phyloP scores from a whole-genome alignment of 2,329 filamentous ascomycete genomes.

The Helicocarpus griseus region DNA sequence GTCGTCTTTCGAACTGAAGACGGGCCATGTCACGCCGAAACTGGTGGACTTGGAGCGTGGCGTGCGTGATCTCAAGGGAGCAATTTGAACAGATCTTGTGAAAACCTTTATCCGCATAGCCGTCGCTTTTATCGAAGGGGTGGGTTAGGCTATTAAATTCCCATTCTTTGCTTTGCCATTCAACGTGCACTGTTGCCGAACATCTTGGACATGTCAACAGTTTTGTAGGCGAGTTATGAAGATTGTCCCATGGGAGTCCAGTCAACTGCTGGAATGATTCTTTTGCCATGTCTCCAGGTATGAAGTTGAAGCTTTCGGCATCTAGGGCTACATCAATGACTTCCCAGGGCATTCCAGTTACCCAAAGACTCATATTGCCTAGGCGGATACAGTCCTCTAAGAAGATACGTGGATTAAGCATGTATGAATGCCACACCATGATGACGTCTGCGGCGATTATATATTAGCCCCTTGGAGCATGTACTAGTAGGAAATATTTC shows the following conservation, averaged over 20 bases:
- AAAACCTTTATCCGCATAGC: slow-evolving; percentile 40
- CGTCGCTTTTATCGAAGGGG: slow-evolving; percentile 18
- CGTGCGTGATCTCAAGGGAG: slow-evolving; percentile 41
- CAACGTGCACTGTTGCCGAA: slow-evolving; percentile 30
- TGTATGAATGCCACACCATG: slow-evolving; percentile 72
- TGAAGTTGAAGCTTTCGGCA: slow-evolving; percentile 47
- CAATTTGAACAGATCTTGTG: slow-evolving; percentile 43
- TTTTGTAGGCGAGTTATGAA: slow-evolving; percentile 42
- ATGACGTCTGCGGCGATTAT: slow-evolving; percentile 50
- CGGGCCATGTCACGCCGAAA: slow-evolving; percentile 49
- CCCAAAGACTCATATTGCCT: slow-evolving; percentile 49
- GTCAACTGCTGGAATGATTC: slow-evolving; percentile 41
- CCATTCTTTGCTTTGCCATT: slow-evolving; percentile 46
- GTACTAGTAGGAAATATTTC: slow-evolving; percentile 9
- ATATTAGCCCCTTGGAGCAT: not conserved
- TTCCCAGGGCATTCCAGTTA: slow-evolving; percentile 57
- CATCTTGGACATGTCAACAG: slow-evolving; percentile 50
- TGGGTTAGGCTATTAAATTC: slow-evolving; percentile 16
- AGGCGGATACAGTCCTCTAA: slow-evolving; percentile 61
- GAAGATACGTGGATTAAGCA: slow-evolving; percentile 66
- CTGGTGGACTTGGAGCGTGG: slow-evolving; percentile 50
- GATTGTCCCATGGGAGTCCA: slow-evolving; percentile 50
- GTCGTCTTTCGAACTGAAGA: slow-evolving; percentile 38
- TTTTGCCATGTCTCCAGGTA: slow-evolving; percentile 36
- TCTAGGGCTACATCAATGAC: slow-evolving; percentile 50